Conservation (phyloP, 495 filamentous ascomycete species). For the Neurospora sp. region DNA sequence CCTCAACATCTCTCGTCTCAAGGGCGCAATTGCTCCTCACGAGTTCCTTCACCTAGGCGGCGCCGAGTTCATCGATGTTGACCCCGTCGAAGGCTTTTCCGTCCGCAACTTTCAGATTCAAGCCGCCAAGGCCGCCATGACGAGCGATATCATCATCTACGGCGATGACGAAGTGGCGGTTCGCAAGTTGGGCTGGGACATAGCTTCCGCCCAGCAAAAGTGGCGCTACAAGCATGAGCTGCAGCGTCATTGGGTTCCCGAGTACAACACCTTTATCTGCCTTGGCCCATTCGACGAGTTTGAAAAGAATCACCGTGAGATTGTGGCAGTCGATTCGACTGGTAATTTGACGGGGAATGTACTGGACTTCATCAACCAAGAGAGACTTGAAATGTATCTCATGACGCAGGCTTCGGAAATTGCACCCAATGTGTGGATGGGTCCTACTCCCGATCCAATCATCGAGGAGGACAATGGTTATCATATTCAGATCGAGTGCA, state of each 20-base stretch:
- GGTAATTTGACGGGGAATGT: slow-evolving; percentile 66
- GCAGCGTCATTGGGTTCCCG: slow-evolving; percentile 43
- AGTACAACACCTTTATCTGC: slow-evolving; percentile 77
- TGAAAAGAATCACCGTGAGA: slow-evolving; percentile 55
- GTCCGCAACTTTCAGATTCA: slow-evolving; percentile 97
- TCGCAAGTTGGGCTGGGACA: slow-evolving; percentile 54
- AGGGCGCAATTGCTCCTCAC: slow-evolving; percentile 70
- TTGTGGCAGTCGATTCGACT: slow-evolving; percentile 65
- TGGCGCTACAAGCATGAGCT: slow-evolving; percentile 56
- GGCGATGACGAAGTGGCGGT: slow-evolving; percentile 59
- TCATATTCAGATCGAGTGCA: slow-evolving; percentile 79
- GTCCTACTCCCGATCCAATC: slow-evolving; percentile 67
- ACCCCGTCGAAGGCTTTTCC: slow-evolving; percentile 75
- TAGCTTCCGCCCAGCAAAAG: slow-evolving; percentile 63
- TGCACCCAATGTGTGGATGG: slow-evolving; percentile 78
- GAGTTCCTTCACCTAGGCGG: slow-evolving; percentile 53
- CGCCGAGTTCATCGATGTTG: slow-evolving; percentile 58
- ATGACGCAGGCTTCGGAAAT: slow-evolving; percentile 91
- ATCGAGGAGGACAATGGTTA: slow-evolving; percentile 35
- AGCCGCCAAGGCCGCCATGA: slow-evolving; percentile 73
- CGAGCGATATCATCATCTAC: slow-evolving; percentile 90
- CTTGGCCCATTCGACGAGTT: slow-evolving; percentile 60
- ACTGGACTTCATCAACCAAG: slow-evolving; percentile 87
- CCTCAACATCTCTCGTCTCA: slow-evolving; percentile 61
- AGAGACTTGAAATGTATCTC: slow-evolving; percentile 80